These are phyloP conservation scores for Physocladia obscura DNA, from an alignment of 192 early-diverging fungal species.

Conservation along the genomic window DNA sequence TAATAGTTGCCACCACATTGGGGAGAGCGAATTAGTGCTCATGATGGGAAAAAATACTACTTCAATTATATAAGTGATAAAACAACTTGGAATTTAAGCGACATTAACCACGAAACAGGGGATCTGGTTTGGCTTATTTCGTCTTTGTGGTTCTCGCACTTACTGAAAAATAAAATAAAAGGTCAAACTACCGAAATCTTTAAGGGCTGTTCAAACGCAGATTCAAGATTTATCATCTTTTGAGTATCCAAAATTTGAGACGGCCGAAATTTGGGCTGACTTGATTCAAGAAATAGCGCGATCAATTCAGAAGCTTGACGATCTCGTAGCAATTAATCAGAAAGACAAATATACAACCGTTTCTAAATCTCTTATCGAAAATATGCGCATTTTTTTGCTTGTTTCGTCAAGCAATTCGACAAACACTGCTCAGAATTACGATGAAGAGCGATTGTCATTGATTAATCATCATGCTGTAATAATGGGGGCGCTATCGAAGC, in stretches of 20 bases:
- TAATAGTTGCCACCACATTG: conserved; percentile 49
- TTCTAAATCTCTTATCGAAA: conserved; percentile 65
- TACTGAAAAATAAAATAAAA: background rate
- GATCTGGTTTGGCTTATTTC: conserved; percentile 34
- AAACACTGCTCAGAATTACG: conserved; percentile 63
- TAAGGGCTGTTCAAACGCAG: background rate
- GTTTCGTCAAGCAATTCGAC: too few relatives aligned
- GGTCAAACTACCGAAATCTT: background rate
- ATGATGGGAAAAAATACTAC: conserved; percentile 48
- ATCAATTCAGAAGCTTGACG: conserved; percentile 46
- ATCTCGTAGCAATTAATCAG: conserved; percentile 41
- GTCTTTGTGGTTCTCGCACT: conserved; percentile 11
- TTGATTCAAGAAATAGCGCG: conserved; percentile 50
- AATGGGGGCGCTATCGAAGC: conserved; percentile 77
- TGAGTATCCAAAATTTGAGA: background rate
- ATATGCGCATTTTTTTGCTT: conserved; percentile 82
- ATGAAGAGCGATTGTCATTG: conserved; percentile 66
- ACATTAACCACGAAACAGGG: conserved; percentile 40
- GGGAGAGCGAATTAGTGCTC: conserved; percentile 41
- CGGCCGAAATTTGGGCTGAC: conserved; percentile 33
- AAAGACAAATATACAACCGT: conserved; percentile 58
- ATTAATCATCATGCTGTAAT: conserved; percentile 73
- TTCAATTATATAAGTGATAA: conserved; percentile 52
- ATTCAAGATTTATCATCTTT: conserved; percentile 24
- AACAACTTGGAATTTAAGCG: conserved; percentile 49